These are phyloP conservation scores for Solanum appendiculatum DNA, from an alignment of 257 asterid genomes.

Conservation along the genomic window DNA sequence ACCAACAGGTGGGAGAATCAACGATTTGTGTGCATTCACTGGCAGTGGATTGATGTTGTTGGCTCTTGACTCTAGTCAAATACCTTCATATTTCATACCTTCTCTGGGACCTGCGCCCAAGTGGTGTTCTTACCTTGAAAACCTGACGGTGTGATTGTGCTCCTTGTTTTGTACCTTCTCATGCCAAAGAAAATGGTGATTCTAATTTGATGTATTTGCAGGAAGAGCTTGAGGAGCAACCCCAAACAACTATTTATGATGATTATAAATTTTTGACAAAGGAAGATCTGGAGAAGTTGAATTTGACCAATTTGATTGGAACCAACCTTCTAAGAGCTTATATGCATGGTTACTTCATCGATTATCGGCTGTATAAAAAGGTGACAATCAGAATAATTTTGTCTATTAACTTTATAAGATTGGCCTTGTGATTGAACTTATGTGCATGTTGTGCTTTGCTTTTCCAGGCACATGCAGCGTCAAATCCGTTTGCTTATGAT, in stretches of 20 bases:
- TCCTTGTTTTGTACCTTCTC: constrained; percentile 1
- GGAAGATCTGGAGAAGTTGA: constrained; percentile 72
- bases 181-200: neutral
- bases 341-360: constrained; percentile 89
- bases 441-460: neutral
- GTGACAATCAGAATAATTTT: constrained; percentile 17
- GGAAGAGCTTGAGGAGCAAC: constrained; percentile 97
- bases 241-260: constrained; percentile 77
- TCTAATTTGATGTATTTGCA: constrained; percentile 17
- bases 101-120: constrained; percentile 97
- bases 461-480: constrained; percentile 64
- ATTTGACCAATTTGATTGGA: constrained; percentile 71
- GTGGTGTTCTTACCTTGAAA: constrained; percentile 86
- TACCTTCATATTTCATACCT: constrained; percentile 91
- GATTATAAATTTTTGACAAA: constrained; percentile 85
- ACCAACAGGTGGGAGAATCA: constrained; percentile 73
- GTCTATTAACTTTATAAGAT: neutral
- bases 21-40: constrained; percentile 70
- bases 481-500: constrained; percentile 73
- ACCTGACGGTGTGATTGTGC: constrained; percentile 49
- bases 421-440: neutral
- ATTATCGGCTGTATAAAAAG: constrained; percentile 78
- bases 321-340: constrained; percentile 79
- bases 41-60: constrained; percentile 75
- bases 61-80: constrained; percentile 85